Percentiles rank a stretch among this genome's conserved stretches.
Evolutionary conservation across 2,329 filamentous ascomycete genomes (phyloP).

Genomic region (Arthroderma uncinatum): DNA sequence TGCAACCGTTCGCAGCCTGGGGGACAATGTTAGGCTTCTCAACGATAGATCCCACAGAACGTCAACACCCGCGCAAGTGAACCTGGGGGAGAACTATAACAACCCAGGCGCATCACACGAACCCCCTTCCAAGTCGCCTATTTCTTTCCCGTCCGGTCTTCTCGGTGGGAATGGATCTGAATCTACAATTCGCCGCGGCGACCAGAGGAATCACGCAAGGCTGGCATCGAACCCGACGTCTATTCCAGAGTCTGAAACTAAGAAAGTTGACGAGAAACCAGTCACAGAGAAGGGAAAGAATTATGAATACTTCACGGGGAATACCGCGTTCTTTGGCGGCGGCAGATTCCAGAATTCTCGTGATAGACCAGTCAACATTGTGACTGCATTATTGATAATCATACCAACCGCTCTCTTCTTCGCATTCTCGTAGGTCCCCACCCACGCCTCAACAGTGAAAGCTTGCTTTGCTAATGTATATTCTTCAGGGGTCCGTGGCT

Average conservation of each 20-base stretch:
- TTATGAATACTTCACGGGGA: constrained; percentile 87
- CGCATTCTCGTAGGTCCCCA: constrained; percentile 53
- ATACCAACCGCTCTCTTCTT: constrained; percentile 76
- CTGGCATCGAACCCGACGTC: constrained; percentile 64
- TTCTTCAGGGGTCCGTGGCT: constrained; percentile 57
- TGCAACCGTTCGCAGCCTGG: constrained; percentile 51
- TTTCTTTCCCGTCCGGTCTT: constrained; percentile 67
- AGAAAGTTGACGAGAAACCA: constrained; percentile 35
- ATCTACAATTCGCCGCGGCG: constrained; percentile 39
- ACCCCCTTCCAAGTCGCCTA: constrained; percentile 57
- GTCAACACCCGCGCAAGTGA: constrained; percentile 36
- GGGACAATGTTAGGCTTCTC: constrained; percentile 69
- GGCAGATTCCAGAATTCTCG: constrained; percentile 81
- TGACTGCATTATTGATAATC: constrained; percentile 69
- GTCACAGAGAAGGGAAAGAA: constrained; percentile 52
- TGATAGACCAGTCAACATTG: constrained; percentile 78
- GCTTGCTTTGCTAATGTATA: constrained; percentile 12
- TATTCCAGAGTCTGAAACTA: constrained; percentile 50
- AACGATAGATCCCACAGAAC: constrained; percentile 42
- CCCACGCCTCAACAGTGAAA: neutral
- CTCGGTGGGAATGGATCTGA: constrained; percentile 47
- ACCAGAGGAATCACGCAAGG: constrained; percentile 62
- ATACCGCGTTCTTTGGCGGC: constrained; percentile 77
- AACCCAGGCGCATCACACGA: constrained; percentile 42
- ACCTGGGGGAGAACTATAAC: constrained; percentile 51